Evolutionary conservation across 2,329 filamentous ascomycete species (phyloP).

Genomic region (Graphilbum fragrans): DNA sequence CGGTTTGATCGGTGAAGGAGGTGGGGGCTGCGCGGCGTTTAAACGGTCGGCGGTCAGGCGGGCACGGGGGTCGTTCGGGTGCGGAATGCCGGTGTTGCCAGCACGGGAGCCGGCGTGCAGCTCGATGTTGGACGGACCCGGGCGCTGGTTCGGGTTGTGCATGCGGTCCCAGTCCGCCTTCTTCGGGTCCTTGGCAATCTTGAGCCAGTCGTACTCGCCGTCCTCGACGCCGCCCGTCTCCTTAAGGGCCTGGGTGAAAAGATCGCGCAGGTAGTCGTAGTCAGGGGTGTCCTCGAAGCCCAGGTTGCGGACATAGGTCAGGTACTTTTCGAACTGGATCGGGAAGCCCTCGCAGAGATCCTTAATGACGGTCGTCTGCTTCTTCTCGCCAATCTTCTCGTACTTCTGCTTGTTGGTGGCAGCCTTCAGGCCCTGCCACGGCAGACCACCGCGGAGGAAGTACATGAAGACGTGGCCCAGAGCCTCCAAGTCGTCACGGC

Average conservation of each 20-base stretch:
- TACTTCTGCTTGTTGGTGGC: slow-evolving; percentile 92
- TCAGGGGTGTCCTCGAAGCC: slow-evolving; percentile 98
- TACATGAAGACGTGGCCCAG: slow-evolving; percentile 66
- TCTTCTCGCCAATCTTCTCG: slow-evolving; percentile 99
- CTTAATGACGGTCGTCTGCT: slow-evolving; percentile 94
- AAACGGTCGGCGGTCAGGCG: slow-evolving; percentile 73
- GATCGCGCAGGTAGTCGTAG: slow-evolving; percentile 92
- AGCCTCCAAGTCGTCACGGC: slow-evolving; percentile 90
- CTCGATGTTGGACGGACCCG: slow-evolving; percentile 75
- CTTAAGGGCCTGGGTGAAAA: slow-evolving; percentile 93
- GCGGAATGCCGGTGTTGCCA: slow-evolving; percentile 50
- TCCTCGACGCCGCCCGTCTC: slow-evolving; percentile 91
- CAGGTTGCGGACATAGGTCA: slow-evolving; percentile 93
- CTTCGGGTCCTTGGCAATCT: slow-evolving; percentile 69
- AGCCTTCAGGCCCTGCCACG: slow-evolving; percentile 63
- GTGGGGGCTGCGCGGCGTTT: slow-evolving; percentile 86
- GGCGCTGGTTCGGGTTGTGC: slow-evolving; percentile 66
- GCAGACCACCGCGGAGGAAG: slow-evolving; percentile 57
- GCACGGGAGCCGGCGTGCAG: slow-evolving; percentile 62
- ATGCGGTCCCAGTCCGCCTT: slow-evolving; percentile 75
- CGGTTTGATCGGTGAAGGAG: slow-evolving; percentile 74
- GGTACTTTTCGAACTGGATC: slow-evolving; percentile 94
- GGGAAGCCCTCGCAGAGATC: slow-evolving; percentile 94
- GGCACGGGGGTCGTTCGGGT: slow-evolving; percentile 40
- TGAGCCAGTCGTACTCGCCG: slow-evolving; percentile 99